Conservation (phyloP, 495 filamentous ascomycete genomes). For the Annulohypoxylon maeteangense region DNA sequence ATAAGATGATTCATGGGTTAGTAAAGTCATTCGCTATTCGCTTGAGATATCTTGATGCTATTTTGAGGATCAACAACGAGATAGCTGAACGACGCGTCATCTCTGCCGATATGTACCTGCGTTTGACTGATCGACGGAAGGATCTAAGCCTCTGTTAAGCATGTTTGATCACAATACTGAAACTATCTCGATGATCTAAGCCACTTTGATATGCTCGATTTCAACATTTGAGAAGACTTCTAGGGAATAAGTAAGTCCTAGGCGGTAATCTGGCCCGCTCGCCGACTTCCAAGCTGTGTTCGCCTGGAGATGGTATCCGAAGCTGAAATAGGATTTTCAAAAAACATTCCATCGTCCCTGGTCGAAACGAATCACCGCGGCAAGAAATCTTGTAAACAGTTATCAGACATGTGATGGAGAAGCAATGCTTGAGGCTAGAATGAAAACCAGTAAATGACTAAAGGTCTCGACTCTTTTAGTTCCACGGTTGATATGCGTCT, state of each 20-base stretch:
- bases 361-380: not conserved
- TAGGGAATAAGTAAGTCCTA: no score
- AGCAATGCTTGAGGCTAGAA: not conserved
- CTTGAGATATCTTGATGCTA: not conserved
- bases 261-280: not conserved
- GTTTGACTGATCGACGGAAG: slow-evolving; percentile 5
- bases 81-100: not conserved
- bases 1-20: slow-evolving; percentile 18
- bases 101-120: not conserved
- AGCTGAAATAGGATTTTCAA: not conserved
- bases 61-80: not conserved
- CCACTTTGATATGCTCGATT: not conserved
- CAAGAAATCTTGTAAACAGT: not conserved
- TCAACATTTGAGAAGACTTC: not conserved
- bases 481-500: not conserved
- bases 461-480: not conserved
- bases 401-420: not conserved
- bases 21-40: not conserved
- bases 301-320: not conserved
- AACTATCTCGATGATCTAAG: not conserved
- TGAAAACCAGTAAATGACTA: not conserved
- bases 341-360: not conserved
- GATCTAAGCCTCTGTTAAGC: not conserved
- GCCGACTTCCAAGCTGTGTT: not conserved
- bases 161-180: not conserved